Percentiles rank a stretch among this genome's conserved stretches.
These are phyloP conservation scores for Lentinula edodes DNA, from an alignment of 768 basidiomycete species.

Conservation along the genomic window DNA sequence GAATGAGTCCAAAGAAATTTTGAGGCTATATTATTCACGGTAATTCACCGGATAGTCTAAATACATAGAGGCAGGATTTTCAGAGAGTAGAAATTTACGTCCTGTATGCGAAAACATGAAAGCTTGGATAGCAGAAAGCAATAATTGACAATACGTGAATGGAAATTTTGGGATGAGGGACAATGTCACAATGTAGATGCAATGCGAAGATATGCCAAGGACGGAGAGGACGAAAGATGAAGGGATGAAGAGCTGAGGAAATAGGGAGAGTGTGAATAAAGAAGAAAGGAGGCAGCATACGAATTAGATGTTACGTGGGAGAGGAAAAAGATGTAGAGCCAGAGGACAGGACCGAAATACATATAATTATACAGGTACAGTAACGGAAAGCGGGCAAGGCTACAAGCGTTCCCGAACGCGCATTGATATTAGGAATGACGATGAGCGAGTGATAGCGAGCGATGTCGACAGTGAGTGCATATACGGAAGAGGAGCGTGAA, in stretches of 20 bases:
- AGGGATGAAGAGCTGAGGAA: background rate
- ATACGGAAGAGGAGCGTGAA: background rate
- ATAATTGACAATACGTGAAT: background rate
- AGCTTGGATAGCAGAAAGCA: conserved; percentile 8
- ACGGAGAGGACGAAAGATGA: background rate
- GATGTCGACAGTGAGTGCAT: background rate
- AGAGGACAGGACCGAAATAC: background rate
- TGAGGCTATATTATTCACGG: background rate
- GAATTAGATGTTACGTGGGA: background rate
- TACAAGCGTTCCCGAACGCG: conserved; percentile 7
- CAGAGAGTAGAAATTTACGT: background rate
- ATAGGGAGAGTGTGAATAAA: background rate
- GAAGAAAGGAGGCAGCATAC: background rate
- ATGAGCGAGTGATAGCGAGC: conserved; percentile 3
- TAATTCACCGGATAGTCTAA: background rate
- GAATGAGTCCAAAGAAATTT: background rate
- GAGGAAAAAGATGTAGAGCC: background rate
- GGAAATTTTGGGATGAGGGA: background rate
- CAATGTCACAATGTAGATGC: background rate
- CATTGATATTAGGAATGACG: background rate
- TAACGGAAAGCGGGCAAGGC: background rate
- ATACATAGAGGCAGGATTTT: background rate
- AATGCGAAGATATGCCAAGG: conserved; percentile 3
- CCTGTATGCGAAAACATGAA: conserved; percentile 5
- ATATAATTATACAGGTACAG: conserved; percentile 2